Base-by-base conservation (phyloP, 768 basidiomycete genomes). In the Tricholomella constricta region DNA sequence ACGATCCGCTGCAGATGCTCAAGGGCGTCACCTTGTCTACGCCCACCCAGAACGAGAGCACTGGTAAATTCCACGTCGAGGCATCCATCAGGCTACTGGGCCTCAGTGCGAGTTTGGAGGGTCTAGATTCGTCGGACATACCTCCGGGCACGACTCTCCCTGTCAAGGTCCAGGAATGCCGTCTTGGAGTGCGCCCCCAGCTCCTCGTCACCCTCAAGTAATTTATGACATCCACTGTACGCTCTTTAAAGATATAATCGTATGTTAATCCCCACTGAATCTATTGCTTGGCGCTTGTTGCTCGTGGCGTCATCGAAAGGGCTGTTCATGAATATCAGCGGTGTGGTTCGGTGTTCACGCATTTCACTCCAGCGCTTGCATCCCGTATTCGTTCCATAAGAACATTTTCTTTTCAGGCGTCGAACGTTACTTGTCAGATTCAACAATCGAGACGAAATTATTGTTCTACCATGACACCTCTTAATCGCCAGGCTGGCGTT, bases 401-500 rank as follows among this genome's bases (percentile, higher is more conserved):
- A 29, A 6, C 6, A 29, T 29, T 11, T 29, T 29, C 29, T 29
- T 29, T 29, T 11, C 22, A 26, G 23, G 11, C 12, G 7, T 42
- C 41, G 6, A 12, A 22, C 1, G 3, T 37, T 8, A 38, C 22
- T 23, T 26, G 31, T 35, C 37, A 54, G 23, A 45, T 27, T 37
- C 34, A 26, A 14, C 48, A 23, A 43, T 36, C 27, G 46, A 26
- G 37, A 38, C 44, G 36, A 17, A 47, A 45, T 20, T n/a, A 48
- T 45, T 31, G 43, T 29, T 20, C 56, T 56, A 41, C 60, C 66
- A 76, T 75, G 75, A 72, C 74, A 36, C 67, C 68, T 63, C 43
- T 27, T 66, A 46, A 79, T 78, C 61, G 62, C 65, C 63, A 69
- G 74, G 1, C 53, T 71, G 29, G 70, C 75, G 19, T 52, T 69